Evolutionary conservation across 371 early-diverging fungal genomes (phyloP).

Genomic region (Choanephora cucurbitarum): DNA sequence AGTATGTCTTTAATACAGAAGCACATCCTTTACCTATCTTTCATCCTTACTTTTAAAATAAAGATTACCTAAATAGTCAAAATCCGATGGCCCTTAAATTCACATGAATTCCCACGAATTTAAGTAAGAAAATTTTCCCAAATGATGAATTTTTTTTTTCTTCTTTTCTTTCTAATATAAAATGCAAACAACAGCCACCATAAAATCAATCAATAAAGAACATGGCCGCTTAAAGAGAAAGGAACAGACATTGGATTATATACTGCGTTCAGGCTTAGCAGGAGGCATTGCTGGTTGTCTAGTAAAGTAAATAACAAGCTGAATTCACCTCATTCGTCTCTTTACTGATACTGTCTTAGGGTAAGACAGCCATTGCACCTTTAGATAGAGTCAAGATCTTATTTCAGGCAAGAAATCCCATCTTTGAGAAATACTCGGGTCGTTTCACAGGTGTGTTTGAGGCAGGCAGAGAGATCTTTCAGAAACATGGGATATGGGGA

Average conservation of each 20-base stretch:
- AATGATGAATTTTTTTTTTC: too few relatives aligned
- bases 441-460: conserved; percentile 77
- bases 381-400: conserved; percentile 95
- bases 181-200: too few relatives aligned
- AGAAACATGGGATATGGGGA: conserved; percentile 68
- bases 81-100: too few relatives aligned
- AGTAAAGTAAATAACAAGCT: conserved; percentile 14
- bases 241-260: conserved; percentile 32
- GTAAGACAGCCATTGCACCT: conserved; percentile 90
- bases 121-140: too few relatives aligned
- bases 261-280: conserved; percentile 31
- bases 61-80: too few relatives aligned
- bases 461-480: conserved; percentile 73
- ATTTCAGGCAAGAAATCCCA: conserved; percentile 87
- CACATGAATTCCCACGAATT: too few relatives aligned
- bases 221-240: conserved; percentile 4
- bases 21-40: conserved; percentile 84
- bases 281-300: conserved; percentile 44
- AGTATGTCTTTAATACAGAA: conserved; percentile 90
- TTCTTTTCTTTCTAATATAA: too few relatives aligned
- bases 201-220: background rate
- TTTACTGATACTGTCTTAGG: conserved; percentile 30
- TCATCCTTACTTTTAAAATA: conserved; percentile 25
- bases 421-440: conserved; percentile 78
- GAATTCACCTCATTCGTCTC: too few relatives aligned